Percentiles rank a stretch among this genome's conserved stretches.
Conservation (phyloP, 164 flowering plant genomes). For the Magnolia sinica region DNA sequence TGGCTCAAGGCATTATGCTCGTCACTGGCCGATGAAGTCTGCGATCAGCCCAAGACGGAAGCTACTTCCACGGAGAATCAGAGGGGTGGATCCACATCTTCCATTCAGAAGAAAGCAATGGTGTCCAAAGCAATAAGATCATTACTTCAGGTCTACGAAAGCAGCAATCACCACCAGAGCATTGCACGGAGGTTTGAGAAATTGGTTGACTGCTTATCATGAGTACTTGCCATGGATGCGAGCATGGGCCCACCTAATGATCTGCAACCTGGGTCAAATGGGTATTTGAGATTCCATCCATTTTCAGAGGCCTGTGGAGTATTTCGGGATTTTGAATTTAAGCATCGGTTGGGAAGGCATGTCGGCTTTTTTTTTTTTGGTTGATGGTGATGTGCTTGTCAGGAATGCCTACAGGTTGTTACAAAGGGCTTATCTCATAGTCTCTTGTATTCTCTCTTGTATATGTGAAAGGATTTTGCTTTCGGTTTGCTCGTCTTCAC, state of each 20-base stretch:
- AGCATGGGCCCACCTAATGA: neutral
- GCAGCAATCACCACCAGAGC: slow-evolving; percentile 31
- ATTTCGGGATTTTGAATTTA: too few relatives aligned
- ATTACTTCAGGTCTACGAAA: slow-evolving; percentile 43
- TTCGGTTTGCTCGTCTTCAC: too few relatives aligned
- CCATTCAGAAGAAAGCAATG: slow-evolving; percentile 49
- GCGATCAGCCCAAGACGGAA: slow-evolving; percentile 22
- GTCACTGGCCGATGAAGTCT: slow-evolving; percentile 33
- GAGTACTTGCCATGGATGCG: neutral
- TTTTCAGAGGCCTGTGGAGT: neutral
- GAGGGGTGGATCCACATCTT: slow-evolving; percentile 12
- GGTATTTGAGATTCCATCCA: neutral
- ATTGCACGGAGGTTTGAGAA: slow-evolving; percentile 48
- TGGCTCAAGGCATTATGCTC: slow-evolving; percentile 59
- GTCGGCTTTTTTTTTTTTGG: neutral
- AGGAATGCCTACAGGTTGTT: neutral
- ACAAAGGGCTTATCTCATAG: too few relatives aligned
- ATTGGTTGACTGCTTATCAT: slow-evolving; percentile 27
- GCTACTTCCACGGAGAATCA: slow-evolving; percentile 19
- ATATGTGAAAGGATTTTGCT: too few relatives aligned
- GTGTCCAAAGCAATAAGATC: slow-evolving; percentile 50
- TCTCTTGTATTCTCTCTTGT: too few relatives aligned
- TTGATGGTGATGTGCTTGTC: neutral
- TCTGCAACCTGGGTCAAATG: neutral
- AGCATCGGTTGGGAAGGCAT: too few relatives aligned